phyloP scores from a whole-genome alignment of 495 filamentous ascomycete species.

The Clavariopsis aquatica region DNA sequence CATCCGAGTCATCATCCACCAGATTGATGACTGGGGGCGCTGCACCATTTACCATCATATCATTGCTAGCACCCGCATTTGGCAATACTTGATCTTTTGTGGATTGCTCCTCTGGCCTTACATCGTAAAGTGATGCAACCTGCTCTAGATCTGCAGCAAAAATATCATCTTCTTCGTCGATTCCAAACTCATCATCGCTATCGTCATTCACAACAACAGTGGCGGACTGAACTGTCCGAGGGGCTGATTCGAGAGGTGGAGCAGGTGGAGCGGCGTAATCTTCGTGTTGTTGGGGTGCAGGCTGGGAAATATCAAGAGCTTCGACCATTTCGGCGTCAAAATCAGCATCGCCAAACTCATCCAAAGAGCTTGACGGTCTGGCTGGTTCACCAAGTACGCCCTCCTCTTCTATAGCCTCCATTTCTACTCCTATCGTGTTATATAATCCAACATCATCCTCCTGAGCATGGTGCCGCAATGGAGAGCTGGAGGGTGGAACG shows the following conservation, averaged over 20 bases:
- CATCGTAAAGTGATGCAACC: slow-evolving; percentile 57
- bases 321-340: slow-evolving; percentile 39
- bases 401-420: slow-evolving; percentile 23
- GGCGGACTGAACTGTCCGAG: background rate
- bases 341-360: slow-evolving; percentile 59
- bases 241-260: background rate
- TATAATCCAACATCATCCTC: slow-evolving; percentile 4
- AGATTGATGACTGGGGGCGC: slow-evolving; percentile 16
- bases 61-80: background rate
- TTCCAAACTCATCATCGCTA: slow-evolving; percentile 52
- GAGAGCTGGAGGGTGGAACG: slow-evolving; percentile 51
- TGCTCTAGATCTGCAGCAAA: slow-evolving; percentile 60
- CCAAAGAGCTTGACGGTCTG: slow-evolving; percentile 31
- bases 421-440: background rate
- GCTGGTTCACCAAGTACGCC: background rate
- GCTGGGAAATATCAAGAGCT: slow-evolving; percentile 32
- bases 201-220: slow-evolving; percentile 37
- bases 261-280: background rate
- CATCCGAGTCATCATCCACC: slow-evolving; percentile 39
- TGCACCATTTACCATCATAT: background rate
- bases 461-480: slow-evolving; percentile 46
- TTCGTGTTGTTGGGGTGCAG: background rate
- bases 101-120: slow-evolving; percentile 38
- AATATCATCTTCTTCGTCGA: slow-evolving; percentile 33
- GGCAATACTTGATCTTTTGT: background rate